These are phyloP conservation scores for Brassica rapa DNA, from an alignment of 345 rosid genomes.

Conservation along the genomic window DNA sequence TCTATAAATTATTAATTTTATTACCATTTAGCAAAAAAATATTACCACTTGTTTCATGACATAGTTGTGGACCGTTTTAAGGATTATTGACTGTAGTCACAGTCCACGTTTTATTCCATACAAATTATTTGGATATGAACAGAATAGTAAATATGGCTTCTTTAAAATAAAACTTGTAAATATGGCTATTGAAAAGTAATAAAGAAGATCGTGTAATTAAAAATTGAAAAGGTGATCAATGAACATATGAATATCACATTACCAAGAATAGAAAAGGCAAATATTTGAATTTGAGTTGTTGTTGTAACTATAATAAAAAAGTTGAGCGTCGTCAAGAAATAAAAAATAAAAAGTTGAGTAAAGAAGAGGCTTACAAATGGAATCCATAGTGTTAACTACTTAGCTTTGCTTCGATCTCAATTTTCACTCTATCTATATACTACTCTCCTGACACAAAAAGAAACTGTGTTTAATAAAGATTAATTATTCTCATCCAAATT, in stretches of 20 bases:
- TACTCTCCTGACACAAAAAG: not conserved
- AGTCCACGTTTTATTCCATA: not conserved
- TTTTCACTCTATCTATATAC: slow-evolving; percentile 1
- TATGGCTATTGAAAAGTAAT: not conserved
- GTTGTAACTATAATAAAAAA: slow-evolving; percentile 9
- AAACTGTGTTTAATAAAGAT: not conserved
- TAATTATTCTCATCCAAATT: slow-evolving; percentile 3
- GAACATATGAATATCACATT: slow-evolving; percentile 15
- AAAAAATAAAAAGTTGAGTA: slow-evolving; percentile 20
- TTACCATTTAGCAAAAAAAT: not conserved
- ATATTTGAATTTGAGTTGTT: slow-evolving; percentile 24
- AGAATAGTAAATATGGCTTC: not conserved
- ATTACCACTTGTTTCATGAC: not conserved
- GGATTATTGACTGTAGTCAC: not conserved
- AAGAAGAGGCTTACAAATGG: slow-evolving; percentile 30
- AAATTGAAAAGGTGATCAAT: not conserved
- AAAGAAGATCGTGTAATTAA: not conserved
- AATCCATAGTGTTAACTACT: slow-evolving; percentile 23
- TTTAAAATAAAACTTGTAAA: not conserved
- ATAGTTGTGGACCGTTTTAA: not conserved
- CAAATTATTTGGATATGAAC: not conserved
- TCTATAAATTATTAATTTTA: not conserved
- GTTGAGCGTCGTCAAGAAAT: no score
- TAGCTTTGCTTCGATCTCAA: slow-evolving; percentile 31
- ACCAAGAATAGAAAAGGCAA: slow-evolving; percentile 19